Base-by-base conservation (phyloP, 257 asterid species). In the Solanum sitiens region DNA sequence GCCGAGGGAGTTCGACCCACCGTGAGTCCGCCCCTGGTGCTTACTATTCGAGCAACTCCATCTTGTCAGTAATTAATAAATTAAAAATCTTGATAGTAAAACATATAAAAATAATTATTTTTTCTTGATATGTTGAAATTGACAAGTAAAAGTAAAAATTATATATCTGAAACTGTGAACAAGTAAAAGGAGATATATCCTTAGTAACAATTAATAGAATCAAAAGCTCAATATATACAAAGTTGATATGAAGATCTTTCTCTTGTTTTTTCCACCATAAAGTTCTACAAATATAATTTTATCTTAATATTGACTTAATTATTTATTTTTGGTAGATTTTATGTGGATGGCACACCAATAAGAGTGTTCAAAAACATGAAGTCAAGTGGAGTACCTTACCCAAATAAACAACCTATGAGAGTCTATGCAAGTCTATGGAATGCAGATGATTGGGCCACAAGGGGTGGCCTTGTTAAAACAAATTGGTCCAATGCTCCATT, bases 371-470 rank as follows among this genome's bases (percentile, higher is more conserved):
- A 86, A 88, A 95, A 95, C 70, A 75, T 91, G 47, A 95, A 93
- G 80, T 83, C 88, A 32, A 27, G 86, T 7, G 94, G 97, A 0
- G 90, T 95, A 11, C 91, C 98, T 3, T 95, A 37, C 88, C 97
- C 92, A 0, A 94, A 88, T 61, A 88, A 90, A 12, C 98, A 94
- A 86, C 95, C 98, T 0, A 95, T 94, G 98, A 92, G 95, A 82
- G 89, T 95, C 15, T 93, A 94, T 74, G 94, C 98, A 1, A 94
- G 98, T 82, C 50, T 95, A 8, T 95, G 98, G 98, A 92, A 95
- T 30, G 98, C 97, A 0, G 98, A 95, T 21, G 96, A 90, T 2
- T 95, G 98, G 98, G 98, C 98, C 20, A 93, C 98, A 5, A 97
- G 94, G 23, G 92, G 91, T 16, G 98, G 98, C 7, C 89, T 68